Evolutionary conservation across 345 rosid genomes (phyloP), one percentile per base, ranked within the genome.

Genomic region (Firmiana major): DNA sequence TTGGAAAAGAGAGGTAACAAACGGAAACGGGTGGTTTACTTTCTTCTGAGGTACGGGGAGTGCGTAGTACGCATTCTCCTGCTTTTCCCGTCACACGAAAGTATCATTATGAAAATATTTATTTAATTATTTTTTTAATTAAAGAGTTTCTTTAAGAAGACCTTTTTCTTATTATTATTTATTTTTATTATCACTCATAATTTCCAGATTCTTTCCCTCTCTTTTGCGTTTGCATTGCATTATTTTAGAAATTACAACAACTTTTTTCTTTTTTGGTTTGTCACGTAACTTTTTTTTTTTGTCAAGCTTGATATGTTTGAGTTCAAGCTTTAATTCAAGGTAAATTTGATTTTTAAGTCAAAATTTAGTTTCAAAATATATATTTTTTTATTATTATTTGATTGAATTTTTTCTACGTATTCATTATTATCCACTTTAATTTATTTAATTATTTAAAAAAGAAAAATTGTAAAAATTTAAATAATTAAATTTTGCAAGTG

Each of bases 51-150:
- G 74, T 75, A 85, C 71, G 85, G 87, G 74, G 90, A 78, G 90
- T 87, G 88, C 86, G 85, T 64, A 87, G 8, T 81, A 83, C 90
- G 85, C 88, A 82, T 84, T 67, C 85, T 59, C 81, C 38, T 21
- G 71, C 85, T 84, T 84, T 82, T 82, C 73, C 31, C 62, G 15
- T 19, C 17, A 0, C 76, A 16, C 63, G 70, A 51, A 64, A 77
- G 79, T 24, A 62, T 38, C 60, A 34, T 51, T 34, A 73, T 22
- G 13, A 62, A 60, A 62, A 26, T 10, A 16, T 71, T 6, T 9
- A 46, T 51, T 42, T 69, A 63, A 71, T 71, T 71, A 24, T 24
- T 28, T 26, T 69, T 31, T 31, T 63, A 71, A 31, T 43, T 71
- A 71, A 31, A 49, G 19, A 31, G 7, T 9, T 71, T 51, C 19